These are phyloP conservation scores for Diversispora epigaea DNA, from an alignment of 192 early-diverging fungal species.

Conservation along the genomic window DNA sequence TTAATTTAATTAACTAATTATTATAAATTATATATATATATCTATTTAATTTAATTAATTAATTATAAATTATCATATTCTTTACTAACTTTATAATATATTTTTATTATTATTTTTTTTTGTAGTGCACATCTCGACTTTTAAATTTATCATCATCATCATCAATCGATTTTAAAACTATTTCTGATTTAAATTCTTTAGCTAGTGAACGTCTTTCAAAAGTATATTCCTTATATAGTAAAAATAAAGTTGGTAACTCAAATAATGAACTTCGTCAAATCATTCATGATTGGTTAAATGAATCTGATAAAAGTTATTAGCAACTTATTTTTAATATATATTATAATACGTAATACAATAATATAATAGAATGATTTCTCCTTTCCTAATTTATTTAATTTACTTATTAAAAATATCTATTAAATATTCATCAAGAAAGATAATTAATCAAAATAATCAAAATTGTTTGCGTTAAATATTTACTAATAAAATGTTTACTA, in stretches of 20 bases:
- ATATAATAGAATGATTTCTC: too few relatives aligned
- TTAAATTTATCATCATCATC: background rate
- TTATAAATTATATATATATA: too few relatives aligned
- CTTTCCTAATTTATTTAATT: too few relatives aligned
- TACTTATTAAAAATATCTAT: too few relatives aligned
- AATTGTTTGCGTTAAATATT: too few relatives aligned
- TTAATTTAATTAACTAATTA: background rate
- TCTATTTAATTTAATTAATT: too few relatives aligned
- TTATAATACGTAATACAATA: too few relatives aligned
- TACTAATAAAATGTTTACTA: too few relatives aligned
- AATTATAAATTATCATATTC: background rate
- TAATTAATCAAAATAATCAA: too few relatives aligned
- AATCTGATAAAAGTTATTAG: background rate
- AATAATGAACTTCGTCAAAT: background rate
- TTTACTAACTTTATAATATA: background rate
- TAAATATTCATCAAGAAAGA: too few relatives aligned
- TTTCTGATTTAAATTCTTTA: constrained; percentile 21
- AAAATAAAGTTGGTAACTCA: background rate
- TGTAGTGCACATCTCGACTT: constrained; percentile 27
- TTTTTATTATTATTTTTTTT: background rate
- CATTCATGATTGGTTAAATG: background rate
- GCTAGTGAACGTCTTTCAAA: constrained; percentile 16
- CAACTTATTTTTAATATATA: too few relatives aligned
- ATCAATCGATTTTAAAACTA: constrained; percentile 4
- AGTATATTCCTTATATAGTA: background rate